Evolutionary conservation across 176 grass and related monocot species (phyloP), one percentile per base, ranked within the genome.

Genomic region (Carex scoparia): DNA sequence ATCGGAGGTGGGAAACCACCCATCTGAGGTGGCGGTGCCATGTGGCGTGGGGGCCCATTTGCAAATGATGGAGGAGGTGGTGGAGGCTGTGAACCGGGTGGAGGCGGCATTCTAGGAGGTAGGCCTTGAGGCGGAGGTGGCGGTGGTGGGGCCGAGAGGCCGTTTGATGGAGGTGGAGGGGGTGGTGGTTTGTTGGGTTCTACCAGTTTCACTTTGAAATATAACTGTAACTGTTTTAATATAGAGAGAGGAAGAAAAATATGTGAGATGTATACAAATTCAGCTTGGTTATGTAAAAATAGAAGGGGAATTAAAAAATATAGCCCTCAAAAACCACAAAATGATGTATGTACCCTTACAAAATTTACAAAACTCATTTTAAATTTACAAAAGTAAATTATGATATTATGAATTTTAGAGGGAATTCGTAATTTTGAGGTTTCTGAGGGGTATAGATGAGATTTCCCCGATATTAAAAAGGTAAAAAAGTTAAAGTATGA

Each of bases 121-220:
- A 90, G 87, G 49, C 87, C 89, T 67, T 93, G 0, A 88, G 91
- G 95, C 0, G 88, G 91, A 79, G 81, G 89, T 23, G 89, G 95
- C 5, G 92, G 92, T 0, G 92, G 92, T 0, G 90, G 95, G 35
- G 95, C 85, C 12, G 91, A 84, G 11, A 80, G 91, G 15, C 69
- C 70, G 37, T 84, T 89, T 10, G 89, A 84, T 9, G 91, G 89
- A 1, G 86, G 93, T 40, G 92, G 89, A 53, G 93, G 85, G 7
- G 91, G 80, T 55, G 89, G 89, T 18, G 93, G 91, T 83, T 94
- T 95, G 75, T 81, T 94, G 81, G 77, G 71, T 82, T 99, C 93
- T 10, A 88, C 84, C 0, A 85, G 90, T 83, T 94, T 95, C 79
- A 87, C 16, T 79, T 99, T 99, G 90, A 99, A 95, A 81, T 99